Base-by-base conservation (phyloP, 2,329 filamentous ascomycete genomes). In the Neonectria hederae region DNA sequence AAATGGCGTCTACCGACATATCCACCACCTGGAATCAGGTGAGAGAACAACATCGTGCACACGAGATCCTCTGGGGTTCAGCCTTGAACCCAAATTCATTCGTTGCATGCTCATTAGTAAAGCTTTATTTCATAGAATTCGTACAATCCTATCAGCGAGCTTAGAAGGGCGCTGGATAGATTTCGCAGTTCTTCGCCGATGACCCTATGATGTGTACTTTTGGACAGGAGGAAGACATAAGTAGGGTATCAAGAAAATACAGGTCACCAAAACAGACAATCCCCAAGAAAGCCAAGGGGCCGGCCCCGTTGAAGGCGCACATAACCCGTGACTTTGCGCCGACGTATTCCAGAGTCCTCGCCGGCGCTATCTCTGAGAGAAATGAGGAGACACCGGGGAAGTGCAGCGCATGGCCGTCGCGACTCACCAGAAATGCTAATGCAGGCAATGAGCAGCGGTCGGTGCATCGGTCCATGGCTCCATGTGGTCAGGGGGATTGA, bases 1-100 rank as follows among this genome's bases (percentile, higher is more conserved):
- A 59, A 69, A 71, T 69, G 54, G 63, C 52, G 57, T 62, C 42
- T 52, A 66, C 51, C 62, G 61, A n/a, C 48, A n/a, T 38, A 59
- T 49, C 63, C 66, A 69, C 62, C 38, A 19, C n/a, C 38, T 42
- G 8, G 17, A 42, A 61, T 35, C 32, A 10, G 60, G 43, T 40
- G 45, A 55, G 62, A 67, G 56, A 56, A 56, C 57, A 35, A 52
- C 32, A 17, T 32, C 28, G 14, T 26, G 24, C 35, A 42, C 51
- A 52, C 38, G 19, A 38, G 56, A 58, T 43, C 30, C 28, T 54
- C 32, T 42, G 2, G 26, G 26, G 46, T 54, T 42, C 46, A 26
- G 11, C 13, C 35, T 35, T 17, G n/a, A 19, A 21, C 40, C 19
- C 32, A 24, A 32, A 22, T 32, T 24, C 13, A 30, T 45, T 11